Evolutionary conservation across 257 asterid genomes (phyloP).

Genomic region (Fraxinus americana): DNA sequence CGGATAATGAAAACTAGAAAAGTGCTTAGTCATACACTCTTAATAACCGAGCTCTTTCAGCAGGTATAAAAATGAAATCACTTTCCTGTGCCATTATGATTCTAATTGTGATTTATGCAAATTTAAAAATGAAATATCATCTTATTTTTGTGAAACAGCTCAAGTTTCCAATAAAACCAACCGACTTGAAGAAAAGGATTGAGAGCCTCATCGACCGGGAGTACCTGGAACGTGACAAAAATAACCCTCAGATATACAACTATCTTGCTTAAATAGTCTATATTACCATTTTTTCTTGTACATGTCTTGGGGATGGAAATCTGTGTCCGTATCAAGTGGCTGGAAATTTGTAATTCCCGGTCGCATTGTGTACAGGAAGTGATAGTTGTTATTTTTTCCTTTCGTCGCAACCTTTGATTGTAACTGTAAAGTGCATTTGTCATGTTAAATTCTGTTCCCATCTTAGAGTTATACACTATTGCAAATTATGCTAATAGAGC

Average conservation of each 20-base stretch:
- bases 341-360: slow-evolving; percentile 17
- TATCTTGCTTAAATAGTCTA: slow-evolving; percentile 69
- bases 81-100: background rate
- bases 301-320: slow-evolving; percentile 32
- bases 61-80: slow-evolving; percentile 55
- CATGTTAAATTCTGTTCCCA: background rate
- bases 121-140: background rate
- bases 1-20: slow-evolving; percentile 98
- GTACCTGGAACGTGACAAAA: slow-evolving; percentile 91
- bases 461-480: background rate
- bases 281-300: slow-evolving; percentile 29
- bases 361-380: slow-evolving; percentile 64
- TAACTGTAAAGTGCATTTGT: slow-evolving; percentile 30
- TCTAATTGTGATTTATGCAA: background rate
- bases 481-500: background rate
- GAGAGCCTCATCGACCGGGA: slow-evolving; percentile 97
- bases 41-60: slow-evolving; percentile 96
- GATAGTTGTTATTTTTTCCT: slow-evolving; percentile 25
- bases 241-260: slow-evolving; percentile 91
- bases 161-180: slow-evolving; percentile 96
- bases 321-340: slow-evolving; percentile 18
- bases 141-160: slow-evolving; percentile 57
- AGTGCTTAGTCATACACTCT: slow-evolving; percentile 88
- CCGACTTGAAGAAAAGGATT: slow-evolving; percentile 96
- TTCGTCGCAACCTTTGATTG: slow-evolving; percentile 33